Evolutionary conservation across 2,329 filamentous ascomycete species (phyloP).

Genomic region (Penicillium sp.): DNA sequence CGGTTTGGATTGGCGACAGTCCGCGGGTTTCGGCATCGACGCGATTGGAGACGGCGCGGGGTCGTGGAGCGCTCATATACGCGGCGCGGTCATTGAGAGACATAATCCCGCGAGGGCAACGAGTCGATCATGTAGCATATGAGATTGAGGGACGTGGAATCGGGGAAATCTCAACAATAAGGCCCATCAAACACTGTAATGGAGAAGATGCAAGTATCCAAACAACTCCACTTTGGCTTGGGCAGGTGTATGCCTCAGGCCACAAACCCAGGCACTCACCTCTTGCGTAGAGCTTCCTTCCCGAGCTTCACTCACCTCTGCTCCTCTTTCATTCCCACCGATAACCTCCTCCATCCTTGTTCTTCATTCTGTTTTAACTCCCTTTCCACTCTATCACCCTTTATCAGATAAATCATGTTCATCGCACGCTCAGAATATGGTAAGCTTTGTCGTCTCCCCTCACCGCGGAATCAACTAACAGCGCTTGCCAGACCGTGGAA

Average conservation of each 20-base stretch:
- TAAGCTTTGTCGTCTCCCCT: constrained; percentile 53
- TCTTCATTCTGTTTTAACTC: background rate
- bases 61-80: constrained; percentile 41
- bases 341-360: constrained; percentile 7
- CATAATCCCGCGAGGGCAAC: constrained; percentile 34
- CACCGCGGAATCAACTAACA: constrained; percentile 13
- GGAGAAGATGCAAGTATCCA: constrained; percentile 13
- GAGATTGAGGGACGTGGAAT: constrained; percentile 1
- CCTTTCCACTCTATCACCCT: constrained; percentile 4
- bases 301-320: constrained; percentile 27
- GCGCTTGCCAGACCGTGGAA: constrained; percentile 75
- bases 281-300: constrained; percentile 42
- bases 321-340: constrained; percentile 11
- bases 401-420: constrained; percentile 71
- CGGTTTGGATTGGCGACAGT: constrained; percentile 33
- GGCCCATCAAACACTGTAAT: constrained; percentile 1
- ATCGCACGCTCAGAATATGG: constrained; percentile 99
- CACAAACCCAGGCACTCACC: constrained; percentile 34
- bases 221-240: constrained; percentile 18
- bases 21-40: constrained; percentile 36
- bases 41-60: constrained; percentile 45
- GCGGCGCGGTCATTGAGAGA: constrained; percentile 44
- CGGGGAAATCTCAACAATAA: background rate
- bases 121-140: constrained; percentile 26
- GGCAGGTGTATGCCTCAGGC: constrained; percentile 22